Percentiles rank a stretch among this genome's conserved stretches.
phyloP scores from a whole-genome alignment of 768 basidiomycete species.

The Tricholoma sp. region DNA sequence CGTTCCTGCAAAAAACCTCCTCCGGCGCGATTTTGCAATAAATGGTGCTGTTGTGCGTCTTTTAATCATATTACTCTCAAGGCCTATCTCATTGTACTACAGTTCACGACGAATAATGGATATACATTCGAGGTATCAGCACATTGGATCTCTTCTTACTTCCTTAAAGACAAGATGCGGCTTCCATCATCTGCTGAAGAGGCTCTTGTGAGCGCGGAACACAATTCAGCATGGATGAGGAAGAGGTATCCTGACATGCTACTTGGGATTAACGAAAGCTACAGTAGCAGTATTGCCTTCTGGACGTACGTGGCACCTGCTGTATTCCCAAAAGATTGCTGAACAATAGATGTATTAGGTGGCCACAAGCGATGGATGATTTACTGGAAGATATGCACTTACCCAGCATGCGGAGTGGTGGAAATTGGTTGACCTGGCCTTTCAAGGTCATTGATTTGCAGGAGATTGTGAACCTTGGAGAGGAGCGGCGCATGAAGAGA shows the following conservation, averaged over 20 bases:
- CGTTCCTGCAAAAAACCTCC: conserved; percentile 56
- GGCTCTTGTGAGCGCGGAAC: conserved; percentile 39
- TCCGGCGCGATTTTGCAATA: conserved; percentile 54
- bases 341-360: conserved; percentile 29
- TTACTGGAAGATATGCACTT: conserved; percentile 60
- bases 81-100: not conserved
- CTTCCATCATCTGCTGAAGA: conserved; percentile 43
- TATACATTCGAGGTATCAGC: conserved; percentile 3
- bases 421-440: conserved; percentile 64
- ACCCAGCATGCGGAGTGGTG: conserved; percentile 46
- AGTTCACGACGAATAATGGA: conserved; percentile 7
- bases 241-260: conserved; percentile 47
- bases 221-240: conserved; percentile 47
- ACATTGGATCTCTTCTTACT: conserved; percentile 22
- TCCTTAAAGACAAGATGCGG: conserved; percentile 46
- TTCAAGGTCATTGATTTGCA: conserved; percentile 46
- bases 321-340: not conserved
- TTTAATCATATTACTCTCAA: not conserved
- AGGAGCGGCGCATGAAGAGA: conserved; percentile 39
- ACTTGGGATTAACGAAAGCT: conserved; percentile 48
- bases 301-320: conserved; percentile 39
- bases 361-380: conserved; percentile 57
- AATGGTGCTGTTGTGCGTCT: conserved; percentile 42
- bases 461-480: conserved; percentile 41
- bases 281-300: conserved; percentile 42